A percentile compares a stretch with the other conserved stretches of the same genome.
These are phyloP conservation scores for Fragaria ananassa DNA, from an alignment of 306 rosid genomes.

Conservation along the genomic window DNA sequence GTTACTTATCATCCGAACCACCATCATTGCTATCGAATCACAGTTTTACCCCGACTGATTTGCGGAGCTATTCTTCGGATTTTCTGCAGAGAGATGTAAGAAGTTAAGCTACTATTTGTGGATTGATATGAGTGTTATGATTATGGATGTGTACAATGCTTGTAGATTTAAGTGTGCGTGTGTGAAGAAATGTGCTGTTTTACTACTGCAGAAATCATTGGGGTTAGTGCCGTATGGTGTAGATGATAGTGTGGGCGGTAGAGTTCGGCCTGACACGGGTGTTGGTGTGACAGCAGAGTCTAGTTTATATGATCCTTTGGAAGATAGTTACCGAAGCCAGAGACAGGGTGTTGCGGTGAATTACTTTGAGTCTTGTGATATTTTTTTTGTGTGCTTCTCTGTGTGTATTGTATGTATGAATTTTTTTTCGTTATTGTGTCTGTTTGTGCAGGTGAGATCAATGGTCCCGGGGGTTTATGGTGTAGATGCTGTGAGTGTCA, in stretches of 20 bases:
- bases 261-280: not conserved
- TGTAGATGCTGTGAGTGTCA: slow-evolving; percentile 33
- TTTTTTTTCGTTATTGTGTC: slow-evolving; percentile 6
- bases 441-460: slow-evolving; percentile 43
- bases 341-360: not conserved
- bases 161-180: not conserved
- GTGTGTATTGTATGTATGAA: not conserved
- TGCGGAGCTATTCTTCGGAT: slow-evolving; percentile 39
- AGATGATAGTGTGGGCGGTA: not conserved
- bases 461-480: slow-evolving; percentile 36
- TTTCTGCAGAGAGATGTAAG: slow-evolving; percentile 48
- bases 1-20: slow-evolving; percentile 46
- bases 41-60: slow-evolving; percentile 28
- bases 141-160: not conserved
- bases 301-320: not conserved
- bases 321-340: not conserved
- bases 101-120: slow-evolving; percentile 1
- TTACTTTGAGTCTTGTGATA: not conserved
- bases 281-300: not conserved
- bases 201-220: slow-evolving; percentile 31
- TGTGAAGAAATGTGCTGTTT: slow-evolving; percentile 1
- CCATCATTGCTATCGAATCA: slow-evolving; percentile 36
- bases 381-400: not conserved
- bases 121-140: not conserved
- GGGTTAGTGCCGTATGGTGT: slow-evolving; percentile 28